phyloP scores from a whole-genome alignment of 345 rosid genomes.

The Mallotus nudiflorus region DNA sequence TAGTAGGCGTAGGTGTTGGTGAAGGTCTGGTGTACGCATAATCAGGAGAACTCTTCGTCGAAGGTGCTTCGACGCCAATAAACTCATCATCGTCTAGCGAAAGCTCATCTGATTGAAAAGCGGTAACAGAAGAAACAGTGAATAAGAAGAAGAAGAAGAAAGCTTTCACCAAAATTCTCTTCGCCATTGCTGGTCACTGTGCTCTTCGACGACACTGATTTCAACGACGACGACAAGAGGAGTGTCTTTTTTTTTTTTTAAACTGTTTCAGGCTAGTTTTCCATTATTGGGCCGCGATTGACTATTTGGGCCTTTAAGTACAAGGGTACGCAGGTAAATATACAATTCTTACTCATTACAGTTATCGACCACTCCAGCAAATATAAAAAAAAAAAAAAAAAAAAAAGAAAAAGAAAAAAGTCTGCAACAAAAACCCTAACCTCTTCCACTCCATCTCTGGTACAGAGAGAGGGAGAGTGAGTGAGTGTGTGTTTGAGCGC shows the following conservation, averaged over 20 bases:
- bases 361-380: too few relatives aligned
- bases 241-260: too few relatives aligned
- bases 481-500: too few relatives aligned
- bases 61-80: conserved; percentile 60
- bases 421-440: conserved; percentile 15
- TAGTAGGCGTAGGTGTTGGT: conserved; percentile 30
- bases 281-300: too few relatives aligned
- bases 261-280: background rate
- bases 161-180: background rate
- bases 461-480: background rate
- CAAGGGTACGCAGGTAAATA: conserved; percentile 5
- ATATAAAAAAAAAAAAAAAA: too few relatives aligned
- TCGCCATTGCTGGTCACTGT: background rate
- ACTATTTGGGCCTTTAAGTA: background rate
- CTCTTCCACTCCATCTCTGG: background rate
- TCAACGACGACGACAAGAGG: background rate
- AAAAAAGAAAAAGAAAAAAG: too few relatives aligned
- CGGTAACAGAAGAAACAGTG: conserved; percentile 20
- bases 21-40: conserved; percentile 38
- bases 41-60: conserved; percentile 32
- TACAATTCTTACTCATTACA: too few relatives aligned
- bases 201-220: background rate
- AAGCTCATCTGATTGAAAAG: conserved; percentile 87
- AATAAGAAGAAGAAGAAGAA: conserved; percentile 1
- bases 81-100: conserved; percentile 82